Conservation (phyloP, 805 yeast species). For the Ascoidea asiatica region DNA sequence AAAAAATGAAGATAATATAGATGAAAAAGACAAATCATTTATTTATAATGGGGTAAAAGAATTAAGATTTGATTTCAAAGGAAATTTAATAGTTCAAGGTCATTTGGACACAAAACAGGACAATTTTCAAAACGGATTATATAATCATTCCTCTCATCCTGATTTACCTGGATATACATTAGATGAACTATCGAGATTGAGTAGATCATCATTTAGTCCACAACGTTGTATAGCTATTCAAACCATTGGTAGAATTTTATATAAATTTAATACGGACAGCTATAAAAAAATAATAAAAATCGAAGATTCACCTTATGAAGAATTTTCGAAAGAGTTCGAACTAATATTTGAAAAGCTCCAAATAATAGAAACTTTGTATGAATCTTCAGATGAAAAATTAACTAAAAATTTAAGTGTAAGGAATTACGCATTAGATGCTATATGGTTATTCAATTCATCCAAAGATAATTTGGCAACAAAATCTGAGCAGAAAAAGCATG, state of each 20-base stretch:
- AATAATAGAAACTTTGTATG: constrained; percentile 51
- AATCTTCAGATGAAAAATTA: constrained; percentile 50
- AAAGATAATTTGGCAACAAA: background rate
- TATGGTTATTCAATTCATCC: constrained; percentile 94
- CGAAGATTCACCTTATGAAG: constrained; percentile 21
- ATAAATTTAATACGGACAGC: constrained; percentile 56
- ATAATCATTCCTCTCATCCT: constrained; percentile 86
- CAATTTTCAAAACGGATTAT: constrained; percentile 42
- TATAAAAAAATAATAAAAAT: constrained; percentile 41
- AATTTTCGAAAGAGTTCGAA: constrained; percentile 52
- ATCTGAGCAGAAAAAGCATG: background rate
- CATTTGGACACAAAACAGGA: constrained; percentile 10
- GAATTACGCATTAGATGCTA: constrained; percentile 77
- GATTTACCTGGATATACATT: constrained; percentile 87
- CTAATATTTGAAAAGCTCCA: constrained; percentile 49
- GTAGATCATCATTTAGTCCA: constrained; percentile 68
- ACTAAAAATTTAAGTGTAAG: constrained; percentile 61
- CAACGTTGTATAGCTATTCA: constrained; percentile 83
- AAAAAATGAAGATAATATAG: constrained; percentile 19
- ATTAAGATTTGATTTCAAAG: constrained; percentile 80
- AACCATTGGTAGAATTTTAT: constrained; percentile 76
- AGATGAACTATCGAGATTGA: constrained; percentile 63
- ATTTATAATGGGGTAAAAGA: constrained; percentile 36
- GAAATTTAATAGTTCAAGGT: constrained; percentile 53
- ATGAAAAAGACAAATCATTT: constrained; percentile 13